Evolutionary conservation across 768 basidiomycete genomes (phyloP).

Genomic region (Boletus pseudo-olivaceus): DNA sequence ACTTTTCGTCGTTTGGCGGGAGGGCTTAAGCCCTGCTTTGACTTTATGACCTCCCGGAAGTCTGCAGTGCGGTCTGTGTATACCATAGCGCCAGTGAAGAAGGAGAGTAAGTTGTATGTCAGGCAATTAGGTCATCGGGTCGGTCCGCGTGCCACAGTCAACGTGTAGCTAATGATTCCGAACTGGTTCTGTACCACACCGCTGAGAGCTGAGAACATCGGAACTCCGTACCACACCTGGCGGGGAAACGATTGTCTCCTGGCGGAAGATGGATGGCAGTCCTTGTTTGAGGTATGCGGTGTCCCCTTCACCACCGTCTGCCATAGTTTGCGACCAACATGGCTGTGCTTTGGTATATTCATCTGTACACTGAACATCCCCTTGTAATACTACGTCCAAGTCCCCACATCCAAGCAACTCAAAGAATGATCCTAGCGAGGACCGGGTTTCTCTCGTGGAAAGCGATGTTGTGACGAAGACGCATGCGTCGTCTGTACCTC

Average conservation of each 20-base stretch:
- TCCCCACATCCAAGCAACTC: neutral
- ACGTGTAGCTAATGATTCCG: neutral
- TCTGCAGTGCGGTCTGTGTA: conserved; percentile 58
- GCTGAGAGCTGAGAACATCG: conserved; percentile 23
- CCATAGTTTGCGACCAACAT: conserved; percentile 53
- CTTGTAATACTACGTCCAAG: conserved; percentile 19
- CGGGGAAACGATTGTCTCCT: conserved; percentile 18
- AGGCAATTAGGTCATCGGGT: conserved; percentile 3
- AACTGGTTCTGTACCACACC: conserved; percentile 12
- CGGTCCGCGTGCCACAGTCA: neutral
- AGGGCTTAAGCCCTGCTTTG: conserved; percentile 41
- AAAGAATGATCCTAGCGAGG: conserved; percentile 21
- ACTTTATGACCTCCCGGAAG: conserved; percentile 51
- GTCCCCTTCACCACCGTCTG: conserved; percentile 48
- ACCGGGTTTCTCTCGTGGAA: conserved; percentile 10
- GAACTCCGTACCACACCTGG: conserved; percentile 7
- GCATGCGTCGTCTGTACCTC: conserved; percentile 51
- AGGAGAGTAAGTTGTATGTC: neutral
- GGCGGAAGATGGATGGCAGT: conserved; percentile 39
- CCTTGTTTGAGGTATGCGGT: conserved; percentile 75
- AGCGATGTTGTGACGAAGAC: conserved; percentile 32
- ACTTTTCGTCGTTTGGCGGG: conserved; percentile 52
- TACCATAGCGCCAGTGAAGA: conserved; percentile 42
- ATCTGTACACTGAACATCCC: conserved; percentile 13
- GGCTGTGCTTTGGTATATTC: conserved; percentile 3